Evolutionary conservation across 768 basidiomycete genomes (phyloP).

Genomic region (Punctularia strigosozonata): DNA sequence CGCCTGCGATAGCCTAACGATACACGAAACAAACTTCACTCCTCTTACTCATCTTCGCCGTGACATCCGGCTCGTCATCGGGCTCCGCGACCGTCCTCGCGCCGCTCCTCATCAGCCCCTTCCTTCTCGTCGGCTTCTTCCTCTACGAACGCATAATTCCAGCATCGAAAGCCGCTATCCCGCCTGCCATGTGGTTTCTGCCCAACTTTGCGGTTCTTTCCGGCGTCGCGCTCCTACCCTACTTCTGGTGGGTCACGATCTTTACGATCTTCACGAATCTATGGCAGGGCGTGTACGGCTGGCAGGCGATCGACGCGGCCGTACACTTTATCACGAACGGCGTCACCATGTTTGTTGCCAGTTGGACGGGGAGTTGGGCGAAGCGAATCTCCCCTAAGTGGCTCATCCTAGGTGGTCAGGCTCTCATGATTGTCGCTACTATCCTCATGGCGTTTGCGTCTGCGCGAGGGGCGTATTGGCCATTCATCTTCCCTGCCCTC

Average conservation of each 20-base stretch:
- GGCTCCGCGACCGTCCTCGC: slow-evolving; percentile 28
- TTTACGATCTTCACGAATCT: slow-evolving; percentile 22
- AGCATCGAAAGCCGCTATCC: slow-evolving; percentile 29
- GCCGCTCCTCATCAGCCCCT: slow-evolving; percentile 32
- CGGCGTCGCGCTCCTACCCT: slow-evolving; percentile 24
- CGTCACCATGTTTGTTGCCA: not conserved
- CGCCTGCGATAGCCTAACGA: too few species aligned
- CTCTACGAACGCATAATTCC: slow-evolving; percentile 34
- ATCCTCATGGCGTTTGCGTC: not conserved
- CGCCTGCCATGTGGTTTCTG: slow-evolving; percentile 31
- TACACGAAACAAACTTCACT: slow-evolving; percentile 20
- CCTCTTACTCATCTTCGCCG: slow-evolving; percentile 28
- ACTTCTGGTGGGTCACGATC: slow-evolving; percentile 29
- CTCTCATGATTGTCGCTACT: not conserved
- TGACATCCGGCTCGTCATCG: slow-evolving; percentile 44
- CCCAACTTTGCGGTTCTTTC: slow-evolving; percentile 29
- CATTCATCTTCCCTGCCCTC: slow-evolving; percentile 30
- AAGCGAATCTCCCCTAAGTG: not conserved
- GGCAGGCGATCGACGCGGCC: slow-evolving; percentile 27
- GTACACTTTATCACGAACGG: slow-evolving; percentile 13
- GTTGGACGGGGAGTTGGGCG: not conserved
- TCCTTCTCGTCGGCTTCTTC: slow-evolving; percentile 32
- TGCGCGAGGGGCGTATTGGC: slow-evolving; percentile 23
- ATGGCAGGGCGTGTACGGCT: slow-evolving; percentile 31
- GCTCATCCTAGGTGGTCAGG: not conserved